phyloP scores from a whole-genome alignment of 352 stramenopile genomes.

The Phytophthora macrochlamydospora region DNA sequence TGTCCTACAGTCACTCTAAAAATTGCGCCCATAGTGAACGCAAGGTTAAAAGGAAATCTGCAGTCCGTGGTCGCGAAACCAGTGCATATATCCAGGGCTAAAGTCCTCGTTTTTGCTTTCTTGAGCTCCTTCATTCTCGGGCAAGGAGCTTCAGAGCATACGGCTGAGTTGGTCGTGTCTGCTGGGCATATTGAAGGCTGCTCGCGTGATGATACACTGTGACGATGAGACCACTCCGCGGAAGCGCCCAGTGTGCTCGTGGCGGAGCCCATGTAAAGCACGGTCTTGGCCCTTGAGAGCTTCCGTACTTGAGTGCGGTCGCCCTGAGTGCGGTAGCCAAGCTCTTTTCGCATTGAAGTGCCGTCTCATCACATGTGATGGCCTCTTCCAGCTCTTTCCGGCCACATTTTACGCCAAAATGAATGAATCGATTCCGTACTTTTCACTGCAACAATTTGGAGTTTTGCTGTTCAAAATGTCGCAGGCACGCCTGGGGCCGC shows the following conservation, averaged over 20 bases:
- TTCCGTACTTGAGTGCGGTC: background rate
- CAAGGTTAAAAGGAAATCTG: background rate
- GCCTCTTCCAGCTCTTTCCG: background rate
- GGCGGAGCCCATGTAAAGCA: background rate
- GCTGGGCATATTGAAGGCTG: background rate
- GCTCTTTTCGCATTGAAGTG: background rate
- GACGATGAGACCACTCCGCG: background rate
- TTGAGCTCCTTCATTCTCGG: background rate
- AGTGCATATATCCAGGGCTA: background rate
- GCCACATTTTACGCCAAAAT: background rate
- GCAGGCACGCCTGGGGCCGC: background rate
- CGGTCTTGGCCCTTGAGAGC: background rate
- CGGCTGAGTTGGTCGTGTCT: background rate
- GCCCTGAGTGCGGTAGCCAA: background rate
- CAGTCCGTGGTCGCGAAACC: background rate
- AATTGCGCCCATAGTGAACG: background rate
- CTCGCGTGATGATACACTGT: background rate
- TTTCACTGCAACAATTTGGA: conserved; percentile 1
- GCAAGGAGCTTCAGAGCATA: background rate
- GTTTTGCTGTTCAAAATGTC: conserved; percentile 5
- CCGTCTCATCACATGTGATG: background rate
- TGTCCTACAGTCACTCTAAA: background rate
- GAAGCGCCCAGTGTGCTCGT: background rate
- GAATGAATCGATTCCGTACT: conserved; percentile 6
- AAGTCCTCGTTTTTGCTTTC: background rate